Conservation (phyloP, 2,329 filamentous ascomycete species). For the Monosporascus ibericus region DNA sequence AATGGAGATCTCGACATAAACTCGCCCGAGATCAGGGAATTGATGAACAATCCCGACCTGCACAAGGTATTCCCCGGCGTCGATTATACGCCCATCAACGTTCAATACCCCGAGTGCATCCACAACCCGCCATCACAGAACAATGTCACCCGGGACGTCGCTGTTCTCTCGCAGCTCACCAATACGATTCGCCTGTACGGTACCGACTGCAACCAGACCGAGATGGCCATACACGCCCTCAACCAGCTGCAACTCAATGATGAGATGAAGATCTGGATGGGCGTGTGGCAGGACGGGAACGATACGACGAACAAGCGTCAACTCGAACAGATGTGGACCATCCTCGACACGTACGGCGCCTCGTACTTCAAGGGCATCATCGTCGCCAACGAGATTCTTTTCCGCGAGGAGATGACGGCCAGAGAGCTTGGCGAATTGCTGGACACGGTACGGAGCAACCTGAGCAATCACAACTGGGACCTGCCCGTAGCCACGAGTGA, state of each 20-base stretch:
- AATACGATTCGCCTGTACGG: slow-evolving; percentile 86
- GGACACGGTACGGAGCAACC: slow-evolving; percentile 61
- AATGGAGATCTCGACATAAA: slow-evolving; percentile 70
- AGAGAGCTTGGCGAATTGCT: slow-evolving; percentile 59
- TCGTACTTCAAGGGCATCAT: slow-evolving; percentile 77
- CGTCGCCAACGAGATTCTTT: slow-evolving; percentile 72
- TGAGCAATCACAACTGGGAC: slow-evolving; percentile 59
- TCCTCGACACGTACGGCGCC: slow-evolving; percentile 63
- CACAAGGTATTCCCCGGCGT: slow-evolving; percentile 94
- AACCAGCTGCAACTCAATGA: slow-evolving; percentile 64
- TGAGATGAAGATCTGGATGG: slow-evolving; percentile 83
- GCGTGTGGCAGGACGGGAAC: slow-evolving; percentile 87
- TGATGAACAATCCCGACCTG: slow-evolving; percentile 74
- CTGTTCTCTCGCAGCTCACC: slow-evolving; percentile 83
- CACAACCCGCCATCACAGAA: slow-evolving; percentile 79
- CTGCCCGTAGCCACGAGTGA: slow-evolving; percentile 84
- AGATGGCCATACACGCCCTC: slow-evolving; percentile 85
- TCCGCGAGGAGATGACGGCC: slow-evolving; percentile 68
- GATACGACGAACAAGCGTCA: slow-evolving; percentile 78
- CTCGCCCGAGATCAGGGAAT: slow-evolving; percentile 70
- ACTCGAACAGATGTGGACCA: slow-evolving; percentile 74
- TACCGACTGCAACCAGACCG: slow-evolving; percentile 94
- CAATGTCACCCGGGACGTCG: slow-evolving; percentile 87
- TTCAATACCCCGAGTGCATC: slow-evolving; percentile 82
- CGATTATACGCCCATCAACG: slow-evolving; percentile 89